These are phyloP conservation scores for Jamesozyma piceae DNA, from an alignment of 805 yeast genomes.

Conservation along the genomic window DNA sequence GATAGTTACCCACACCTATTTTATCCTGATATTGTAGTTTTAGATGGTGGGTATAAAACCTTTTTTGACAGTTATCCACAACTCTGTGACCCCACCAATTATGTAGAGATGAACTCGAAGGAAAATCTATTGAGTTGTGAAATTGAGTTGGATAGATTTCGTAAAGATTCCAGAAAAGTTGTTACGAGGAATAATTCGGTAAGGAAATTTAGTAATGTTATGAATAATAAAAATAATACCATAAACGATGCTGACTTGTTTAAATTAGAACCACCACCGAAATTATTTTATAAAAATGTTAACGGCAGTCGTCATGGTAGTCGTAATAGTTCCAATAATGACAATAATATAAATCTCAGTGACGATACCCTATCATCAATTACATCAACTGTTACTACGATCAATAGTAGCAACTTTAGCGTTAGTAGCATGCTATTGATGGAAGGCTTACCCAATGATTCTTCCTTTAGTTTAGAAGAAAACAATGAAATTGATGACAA, in stretches of 20 bases:
- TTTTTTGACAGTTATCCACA: slow-evolving; percentile 53
- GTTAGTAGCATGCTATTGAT: slow-evolving; percentile 12
- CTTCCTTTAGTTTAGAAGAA: slow-evolving; percentile 17
- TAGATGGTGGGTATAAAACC: slow-evolving; percentile 84
- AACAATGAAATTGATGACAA: slow-evolving; percentile 5
- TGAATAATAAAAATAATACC: neutral
- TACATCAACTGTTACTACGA: neutral
- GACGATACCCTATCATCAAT: slow-evolving; percentile 9
- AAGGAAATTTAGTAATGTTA: slow-evolving; percentile 6
- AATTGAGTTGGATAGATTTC: slow-evolving; percentile 44
- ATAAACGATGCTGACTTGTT: slow-evolving; percentile 2
- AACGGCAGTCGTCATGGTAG: neutral
- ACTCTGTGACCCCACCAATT: slow-evolving; percentile 66
- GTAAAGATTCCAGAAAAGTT: slow-evolving; percentile 34
- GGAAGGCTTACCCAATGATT: slow-evolving; percentile 14
- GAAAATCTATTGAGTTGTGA: slow-evolving; percentile 36
- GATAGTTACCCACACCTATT: slow-evolving; percentile 70
- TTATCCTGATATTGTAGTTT: slow-evolving; percentile 81
- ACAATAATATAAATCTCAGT: slow-evolving; percentile 2
- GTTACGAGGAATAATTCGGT: slow-evolving; percentile 31
- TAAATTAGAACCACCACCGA: slow-evolving; percentile 24
- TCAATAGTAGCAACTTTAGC: slow-evolving; percentile 4
- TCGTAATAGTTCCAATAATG: slow-evolving; percentile 1
- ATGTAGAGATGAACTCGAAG: slow-evolving; percentile 66
- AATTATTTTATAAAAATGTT: slow-evolving; percentile 12